Evolutionary conservation across 108 stramenopile species (phyloP).

Genomic region (Cyclotella baltica): DNA sequence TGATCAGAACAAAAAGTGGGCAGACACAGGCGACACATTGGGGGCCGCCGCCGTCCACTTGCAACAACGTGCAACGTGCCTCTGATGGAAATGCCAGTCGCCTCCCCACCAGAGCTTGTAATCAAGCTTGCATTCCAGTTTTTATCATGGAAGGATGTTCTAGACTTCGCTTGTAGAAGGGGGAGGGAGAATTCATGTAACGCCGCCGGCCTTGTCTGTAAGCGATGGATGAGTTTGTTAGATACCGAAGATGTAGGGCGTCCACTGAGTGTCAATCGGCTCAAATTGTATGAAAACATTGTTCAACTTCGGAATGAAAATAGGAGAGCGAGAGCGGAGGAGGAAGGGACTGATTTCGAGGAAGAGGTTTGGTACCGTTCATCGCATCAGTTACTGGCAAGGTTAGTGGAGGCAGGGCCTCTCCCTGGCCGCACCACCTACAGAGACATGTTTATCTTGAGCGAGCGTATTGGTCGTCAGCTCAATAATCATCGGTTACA

Average conservation of each 20-base stretch:
- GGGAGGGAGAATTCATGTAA: background rate
- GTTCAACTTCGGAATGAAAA: background rate
- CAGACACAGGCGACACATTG: too few species aligned
- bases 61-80: background rate
- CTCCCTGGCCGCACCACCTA: background rate
- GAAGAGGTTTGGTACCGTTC: background rate
- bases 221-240: background rate
- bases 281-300: background rate
- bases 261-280: background rate
- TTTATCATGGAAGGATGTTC: background rate
- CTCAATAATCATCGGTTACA: background rate
- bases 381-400: background rate
- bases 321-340: background rate
- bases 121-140: background rate
- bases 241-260: background rate
- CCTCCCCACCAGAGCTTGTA: background rate
- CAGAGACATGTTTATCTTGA: background rate
- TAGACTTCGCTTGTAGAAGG: too few species aligned
- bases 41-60: too few species aligned
- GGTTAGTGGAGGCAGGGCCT: background rate
- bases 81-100: background rate
- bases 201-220: background rate
- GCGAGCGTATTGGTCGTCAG: background rate
- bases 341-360: background rate
- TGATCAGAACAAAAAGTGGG: too few species aligned